These are phyloP conservation scores for Amphichorda felina DNA, from an alignment of 2,329 filamentous ascomycete species.

Conservation along the genomic window DNA sequence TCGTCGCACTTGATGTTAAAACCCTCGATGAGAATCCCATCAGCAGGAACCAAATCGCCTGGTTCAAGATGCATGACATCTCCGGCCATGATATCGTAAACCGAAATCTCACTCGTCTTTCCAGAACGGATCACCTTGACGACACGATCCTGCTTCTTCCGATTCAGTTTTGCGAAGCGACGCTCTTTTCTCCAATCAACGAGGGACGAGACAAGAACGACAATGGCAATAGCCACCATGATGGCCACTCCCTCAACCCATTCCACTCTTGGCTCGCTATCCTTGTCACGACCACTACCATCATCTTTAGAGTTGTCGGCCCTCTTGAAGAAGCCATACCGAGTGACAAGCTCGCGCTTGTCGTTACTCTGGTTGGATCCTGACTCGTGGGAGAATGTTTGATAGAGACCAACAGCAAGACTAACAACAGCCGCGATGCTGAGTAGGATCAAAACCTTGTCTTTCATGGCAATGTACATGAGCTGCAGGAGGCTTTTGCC, in stretches of 20 bases:
- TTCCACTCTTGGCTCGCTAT: conserved; percentile 46
- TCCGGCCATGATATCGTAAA: conserved; percentile 57
- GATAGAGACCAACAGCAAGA: conserved; percentile 63
- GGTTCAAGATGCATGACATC: conserved; percentile 64
- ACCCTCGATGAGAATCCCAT: conserved; percentile 61
- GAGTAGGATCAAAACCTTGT: conserved; percentile 66
- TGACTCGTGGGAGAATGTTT: conserved; percentile 39
- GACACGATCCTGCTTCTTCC: conserved; percentile 64
- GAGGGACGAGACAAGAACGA: conserved; percentile 63
- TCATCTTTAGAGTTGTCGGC: conserved; percentile 35
- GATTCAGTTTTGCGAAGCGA: conserved; percentile 68
- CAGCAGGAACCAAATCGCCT: conserved; percentile 62
- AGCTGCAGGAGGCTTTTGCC: conserved; percentile 60
- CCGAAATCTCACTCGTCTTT: conserved; percentile 54
- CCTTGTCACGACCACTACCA: background rate
- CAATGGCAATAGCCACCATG: conserved; percentile 67
- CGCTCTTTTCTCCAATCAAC: conserved; percentile 76
- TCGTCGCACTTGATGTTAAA: conserved; percentile 69
- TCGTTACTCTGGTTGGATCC: background rate
- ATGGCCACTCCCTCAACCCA: conserved; percentile 79
- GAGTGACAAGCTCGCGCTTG: no score
- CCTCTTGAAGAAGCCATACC: background rate
- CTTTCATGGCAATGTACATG: conserved; percentile 76
- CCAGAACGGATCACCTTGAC: conserved; percentile 65
- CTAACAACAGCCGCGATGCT: conserved; percentile 62